Evolutionary conservation across 352 stramenopile species (phyloP).

Genomic region (Pythium apleroticum): DNA sequence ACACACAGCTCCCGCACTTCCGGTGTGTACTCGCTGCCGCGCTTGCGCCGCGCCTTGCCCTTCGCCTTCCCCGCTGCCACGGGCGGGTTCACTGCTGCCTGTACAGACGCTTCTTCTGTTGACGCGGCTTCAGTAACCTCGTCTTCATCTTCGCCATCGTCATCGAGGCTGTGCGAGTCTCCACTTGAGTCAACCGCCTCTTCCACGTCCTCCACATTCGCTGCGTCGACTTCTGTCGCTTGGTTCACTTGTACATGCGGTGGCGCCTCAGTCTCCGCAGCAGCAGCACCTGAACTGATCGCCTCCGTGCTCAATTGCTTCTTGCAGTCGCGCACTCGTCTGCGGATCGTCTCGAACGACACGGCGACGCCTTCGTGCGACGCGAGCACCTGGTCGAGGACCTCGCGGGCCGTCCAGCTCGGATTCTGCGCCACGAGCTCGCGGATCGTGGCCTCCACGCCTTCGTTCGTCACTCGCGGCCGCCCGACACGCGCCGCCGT

Average conservation of each 20-base stretch:
- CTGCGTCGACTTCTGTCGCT: neutral
- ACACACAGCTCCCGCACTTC: slow-evolving; percentile 56
- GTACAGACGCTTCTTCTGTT: neutral
- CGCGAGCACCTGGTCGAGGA: slow-evolving; percentile 28
- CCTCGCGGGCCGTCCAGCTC: slow-evolving; percentile 26
- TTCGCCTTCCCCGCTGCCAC: neutral
- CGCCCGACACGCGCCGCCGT: slow-evolving; percentile 29
- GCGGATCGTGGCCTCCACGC: slow-evolving; percentile 34
- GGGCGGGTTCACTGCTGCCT: neutral
- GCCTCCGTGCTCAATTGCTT: slow-evolving; percentile 18
- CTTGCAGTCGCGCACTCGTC: slow-evolving; percentile 34
- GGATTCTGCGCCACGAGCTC: slow-evolving; percentile 26
- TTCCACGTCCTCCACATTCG: neutral
- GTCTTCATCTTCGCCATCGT: neutral
- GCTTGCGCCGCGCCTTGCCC: slow-evolving; percentile 28
- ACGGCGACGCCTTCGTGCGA: slow-evolving; percentile 25
- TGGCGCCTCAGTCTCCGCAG: neutral
- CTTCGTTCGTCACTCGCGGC: slow-evolving; percentile 30
- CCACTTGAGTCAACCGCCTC: slow-evolving; percentile 1
- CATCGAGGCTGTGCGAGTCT: slow-evolving; percentile 3
- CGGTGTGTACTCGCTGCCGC: slow-evolving; percentile 57
- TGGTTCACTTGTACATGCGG: neutral
- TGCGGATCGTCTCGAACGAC: slow-evolving; percentile 45
- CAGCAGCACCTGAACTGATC: neutral
- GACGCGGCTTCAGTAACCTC: neutral